A percentile compares a stretch with the other conserved stretches of the same genome.
Evolutionary conservation across 805 yeast genomes (phyloP).

Genomic region (Ogataea kodamae): DNA sequence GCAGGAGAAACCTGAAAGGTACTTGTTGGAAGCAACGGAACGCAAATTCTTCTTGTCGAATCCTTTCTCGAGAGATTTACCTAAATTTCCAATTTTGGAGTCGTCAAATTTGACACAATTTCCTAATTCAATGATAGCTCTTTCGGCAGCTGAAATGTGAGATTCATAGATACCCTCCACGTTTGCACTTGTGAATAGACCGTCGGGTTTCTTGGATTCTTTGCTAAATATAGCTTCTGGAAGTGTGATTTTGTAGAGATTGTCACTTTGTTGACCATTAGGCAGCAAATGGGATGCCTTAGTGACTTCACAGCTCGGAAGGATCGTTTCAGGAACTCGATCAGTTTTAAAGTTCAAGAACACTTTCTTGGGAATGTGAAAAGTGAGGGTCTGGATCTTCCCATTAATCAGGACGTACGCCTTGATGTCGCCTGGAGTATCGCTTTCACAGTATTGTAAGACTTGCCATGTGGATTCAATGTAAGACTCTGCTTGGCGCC

Average conservation of each 20-base stretch:
- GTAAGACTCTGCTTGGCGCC: constrained; percentile 74
- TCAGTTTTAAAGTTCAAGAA: constrained; percentile 62
- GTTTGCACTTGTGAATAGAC: constrained; percentile 59
- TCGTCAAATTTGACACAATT: constrained; percentile 66
- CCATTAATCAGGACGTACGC: constrained; percentile 68
- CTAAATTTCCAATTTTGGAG: constrained; percentile 73
- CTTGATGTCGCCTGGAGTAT: constrained; percentile 68
- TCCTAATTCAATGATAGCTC: constrained; percentile 80
- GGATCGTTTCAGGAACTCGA: constrained; percentile 26
- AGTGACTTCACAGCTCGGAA: constrained; percentile 53
- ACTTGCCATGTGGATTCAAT: constrained; percentile 85
- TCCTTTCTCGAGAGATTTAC: constrained; percentile 81
- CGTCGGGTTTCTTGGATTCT: constrained; percentile 54
- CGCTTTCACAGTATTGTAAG: constrained; percentile 60
- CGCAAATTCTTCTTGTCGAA: constrained; percentile 61
- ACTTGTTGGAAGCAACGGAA: constrained; percentile 44
- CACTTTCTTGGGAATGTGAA: constrained; percentile 71
- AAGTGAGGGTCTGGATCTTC: constrained; percentile 66
- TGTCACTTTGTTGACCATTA: constrained; percentile 52
- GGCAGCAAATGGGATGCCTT: constrained; percentile 65
- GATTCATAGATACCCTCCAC: constrained; percentile 76
- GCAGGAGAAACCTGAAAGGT: constrained; percentile 53
- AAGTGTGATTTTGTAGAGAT: constrained; percentile 62
- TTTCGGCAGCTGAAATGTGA: constrained; percentile 59
- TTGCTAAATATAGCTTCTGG: constrained; percentile 58